Conservation (phyloP, 805 yeast species). For the Blastobotrys attinorum region DNA sequence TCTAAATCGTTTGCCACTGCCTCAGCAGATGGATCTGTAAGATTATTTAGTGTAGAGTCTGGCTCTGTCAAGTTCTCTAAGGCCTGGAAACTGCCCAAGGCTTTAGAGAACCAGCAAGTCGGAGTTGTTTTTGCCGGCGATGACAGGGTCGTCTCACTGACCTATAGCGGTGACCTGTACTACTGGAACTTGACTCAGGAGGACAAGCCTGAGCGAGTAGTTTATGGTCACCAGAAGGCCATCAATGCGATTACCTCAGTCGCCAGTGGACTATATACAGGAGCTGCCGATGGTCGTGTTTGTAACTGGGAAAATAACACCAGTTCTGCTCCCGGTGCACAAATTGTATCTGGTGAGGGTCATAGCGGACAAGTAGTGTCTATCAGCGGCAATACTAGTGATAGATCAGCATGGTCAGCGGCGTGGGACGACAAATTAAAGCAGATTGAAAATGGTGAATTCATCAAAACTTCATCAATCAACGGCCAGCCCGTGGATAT, state of each 20-base stretch:
- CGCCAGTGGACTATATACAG: constrained; percentile 39
- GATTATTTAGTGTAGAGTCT: constrained; percentile 48
- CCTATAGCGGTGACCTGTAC: constrained; percentile 65
- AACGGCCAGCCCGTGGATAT: constrained; percentile 43
- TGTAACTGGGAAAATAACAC: constrained; percentile 54
- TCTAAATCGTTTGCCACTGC: constrained; percentile 59
- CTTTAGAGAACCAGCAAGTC: constrained; percentile 60
- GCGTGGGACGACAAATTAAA: constrained; percentile 87
- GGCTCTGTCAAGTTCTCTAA: constrained; percentile 33
- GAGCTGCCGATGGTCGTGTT: constrained; percentile 77
- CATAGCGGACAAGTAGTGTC: constrained; percentile 1
- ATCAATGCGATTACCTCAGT: constrained; percentile 50
- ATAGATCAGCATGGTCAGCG: constrained; percentile 38
- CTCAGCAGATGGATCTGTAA: constrained; percentile 74
- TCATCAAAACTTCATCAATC: constrained; percentile 29
- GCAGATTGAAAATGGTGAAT: constrained; percentile 26
- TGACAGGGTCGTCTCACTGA: constrained; percentile 54
- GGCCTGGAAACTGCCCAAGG: constrained; percentile 39
- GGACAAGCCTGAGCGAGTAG: constrained; percentile 31
- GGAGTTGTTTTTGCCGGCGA: constrained; percentile 65
- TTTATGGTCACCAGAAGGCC: constrained; percentile 77
- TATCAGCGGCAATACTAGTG: constrained; percentile 11
- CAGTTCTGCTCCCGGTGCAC: constrained; percentile 29
- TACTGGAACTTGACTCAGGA: constrained; percentile 39
- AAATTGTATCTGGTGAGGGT: neutral